These are phyloP conservation scores for Galeopsis tetrahit DNA, from an alignment of 257 asterid genomes.

Conservation along the genomic window DNA sequence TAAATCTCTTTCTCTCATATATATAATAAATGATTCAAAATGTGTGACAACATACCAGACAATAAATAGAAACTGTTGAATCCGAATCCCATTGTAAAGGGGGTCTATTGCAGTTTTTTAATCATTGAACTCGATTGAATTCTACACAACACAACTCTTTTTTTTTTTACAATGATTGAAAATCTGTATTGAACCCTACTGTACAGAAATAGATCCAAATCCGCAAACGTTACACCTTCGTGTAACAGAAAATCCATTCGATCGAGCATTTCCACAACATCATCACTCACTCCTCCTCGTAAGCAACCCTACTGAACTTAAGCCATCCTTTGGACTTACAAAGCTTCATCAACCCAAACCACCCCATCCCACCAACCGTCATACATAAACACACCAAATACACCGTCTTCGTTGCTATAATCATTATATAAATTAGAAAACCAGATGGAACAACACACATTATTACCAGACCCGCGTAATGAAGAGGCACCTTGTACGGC, in stretches of 20 bases:
- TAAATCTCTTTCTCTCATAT: too few relatives aligned
- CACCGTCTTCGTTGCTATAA: conserved; percentile 57
- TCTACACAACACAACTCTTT: too few relatives aligned
- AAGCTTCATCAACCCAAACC: conserved; percentile 66
- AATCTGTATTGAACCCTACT: too few relatives aligned
- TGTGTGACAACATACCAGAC: too few relatives aligned
- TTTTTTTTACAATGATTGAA: too few relatives aligned
- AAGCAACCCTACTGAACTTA: conserved; percentile 36
- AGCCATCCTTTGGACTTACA: conserved; percentile 60
- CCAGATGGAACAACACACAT: conserved; percentile 71
- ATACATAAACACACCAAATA: conserved; percentile 53
- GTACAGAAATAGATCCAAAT: too few relatives aligned
- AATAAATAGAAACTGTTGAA: too few relatives aligned
- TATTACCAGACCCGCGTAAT: conserved; percentile 42
- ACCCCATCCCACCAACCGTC: conserved; percentile 55
- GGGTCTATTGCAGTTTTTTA: too few relatives aligned
- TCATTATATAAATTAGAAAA: conserved; percentile 64
- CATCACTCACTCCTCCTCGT: conserved; percentile 29
- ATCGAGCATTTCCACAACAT: not conserved
- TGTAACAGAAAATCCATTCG: not conserved
- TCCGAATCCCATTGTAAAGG: too few relatives aligned
- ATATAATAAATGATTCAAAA: too few relatives aligned
- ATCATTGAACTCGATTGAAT: too few relatives aligned
- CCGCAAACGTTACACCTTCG: not conserved
- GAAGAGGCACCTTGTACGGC: conserved; percentile 68